Conservation (phyloP, 345 rosid species). For the Eucalyptus erythrocorys region DNA sequence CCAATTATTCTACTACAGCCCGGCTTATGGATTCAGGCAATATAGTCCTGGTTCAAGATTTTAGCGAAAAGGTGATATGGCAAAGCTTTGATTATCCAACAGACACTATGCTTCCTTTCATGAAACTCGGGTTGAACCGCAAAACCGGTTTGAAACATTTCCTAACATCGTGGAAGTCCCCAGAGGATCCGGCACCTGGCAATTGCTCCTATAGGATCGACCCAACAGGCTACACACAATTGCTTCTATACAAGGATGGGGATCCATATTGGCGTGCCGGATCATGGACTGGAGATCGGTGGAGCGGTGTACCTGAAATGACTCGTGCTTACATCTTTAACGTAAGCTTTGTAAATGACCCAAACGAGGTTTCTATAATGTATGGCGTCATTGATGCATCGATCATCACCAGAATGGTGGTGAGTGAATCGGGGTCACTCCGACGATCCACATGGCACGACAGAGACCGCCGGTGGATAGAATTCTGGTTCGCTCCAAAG, state of each 20-base stretch:
- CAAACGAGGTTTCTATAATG: constrained; percentile 14
- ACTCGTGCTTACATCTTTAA: constrained; percentile 12
- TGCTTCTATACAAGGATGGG: not conserved
- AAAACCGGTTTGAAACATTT: not conserved
- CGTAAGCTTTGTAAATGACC: constrained; percentile 8
- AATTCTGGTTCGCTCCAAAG: constrained; percentile 25
- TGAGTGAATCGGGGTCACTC: constrained; percentile 22
- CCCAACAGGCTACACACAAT: not conserved
- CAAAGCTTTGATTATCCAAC: constrained; percentile 27
- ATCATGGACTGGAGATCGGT: constrained; percentile 54
- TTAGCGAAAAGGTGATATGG: not conserved
- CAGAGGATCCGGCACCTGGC: constrained; percentile 1
- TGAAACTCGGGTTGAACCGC: not conserved
- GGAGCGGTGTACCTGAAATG: constrained; percentile 64
- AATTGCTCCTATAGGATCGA: not conserved
- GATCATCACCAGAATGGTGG: constrained; percentile 28
- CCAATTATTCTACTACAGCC: not conserved
- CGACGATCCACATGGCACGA: constrained; percentile 35
- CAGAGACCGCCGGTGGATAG: constrained; percentile 25
- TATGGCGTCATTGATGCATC: constrained; percentile 9
- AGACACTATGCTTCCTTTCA: not conserved
- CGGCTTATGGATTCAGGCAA: constrained; percentile 18
- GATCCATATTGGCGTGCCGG: not conserved
- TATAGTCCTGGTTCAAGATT: not conserved
- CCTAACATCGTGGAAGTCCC: constrained; percentile 10